A percentile compares a stretch with the other conserved stretches of the same genome.
Conservation (phyloP, 139 green algal genomes). For the Microglena sp. region DNA sequence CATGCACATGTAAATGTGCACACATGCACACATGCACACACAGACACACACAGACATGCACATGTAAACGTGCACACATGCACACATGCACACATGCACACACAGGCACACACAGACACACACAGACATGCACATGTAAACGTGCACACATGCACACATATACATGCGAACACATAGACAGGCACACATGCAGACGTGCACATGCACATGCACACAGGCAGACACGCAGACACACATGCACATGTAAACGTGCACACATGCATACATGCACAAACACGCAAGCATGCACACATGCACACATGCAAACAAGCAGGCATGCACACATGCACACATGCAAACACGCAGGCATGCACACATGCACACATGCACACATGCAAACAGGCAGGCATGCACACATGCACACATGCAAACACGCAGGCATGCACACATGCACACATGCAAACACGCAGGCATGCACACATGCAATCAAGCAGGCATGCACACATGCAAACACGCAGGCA, state of each 20-base stretch:
- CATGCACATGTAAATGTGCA: too few relatives aligned
- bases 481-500: conserved; percentile 4
- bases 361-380: conserved; percentile 6
- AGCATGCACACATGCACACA: background rate
- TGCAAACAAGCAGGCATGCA: background rate
- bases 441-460: background rate
- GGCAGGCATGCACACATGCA: background rate
- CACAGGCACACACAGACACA: too few relatives aligned
- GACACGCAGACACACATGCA: too few relatives aligned
- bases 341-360: background rate
- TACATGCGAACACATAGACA: too few relatives aligned
- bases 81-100: background rate
- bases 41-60: too few relatives aligned
- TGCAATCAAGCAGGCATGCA: background rate
- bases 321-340: background rate
- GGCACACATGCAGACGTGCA: too few relatives aligned
- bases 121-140: background rate
- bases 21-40: too few relatives aligned
- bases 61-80: background rate
- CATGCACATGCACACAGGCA: too few relatives aligned
- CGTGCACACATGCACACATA: too few relatives aligned
- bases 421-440: background rate
- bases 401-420: background rate
- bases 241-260: background rate
- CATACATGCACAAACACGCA: background rate